A percentile compares a stretch with the other conserved stretches of the same genome.
phyloP scores from a whole-genome alignment of 2,329 filamentous ascomycete species.

The Septoria petroselini region DNA sequence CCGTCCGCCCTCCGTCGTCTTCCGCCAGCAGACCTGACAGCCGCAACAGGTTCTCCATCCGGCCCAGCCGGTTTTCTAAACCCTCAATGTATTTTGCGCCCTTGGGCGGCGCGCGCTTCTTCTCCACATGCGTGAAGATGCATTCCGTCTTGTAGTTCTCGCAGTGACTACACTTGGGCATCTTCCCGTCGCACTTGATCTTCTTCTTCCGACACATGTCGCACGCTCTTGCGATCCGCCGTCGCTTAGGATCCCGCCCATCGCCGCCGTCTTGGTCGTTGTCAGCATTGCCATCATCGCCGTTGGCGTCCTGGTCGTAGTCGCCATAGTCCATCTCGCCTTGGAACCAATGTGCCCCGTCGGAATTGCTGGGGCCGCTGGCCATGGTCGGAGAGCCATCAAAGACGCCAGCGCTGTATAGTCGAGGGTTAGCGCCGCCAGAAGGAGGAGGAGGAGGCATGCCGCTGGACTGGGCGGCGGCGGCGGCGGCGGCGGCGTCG shows the following conservation, averaged over 20 bases:
- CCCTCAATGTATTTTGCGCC: conserved; percentile 98
- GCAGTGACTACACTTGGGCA: conserved; percentile 92
- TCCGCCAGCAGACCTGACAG: conserved; percentile 83
- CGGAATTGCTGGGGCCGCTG: conserved; percentile 10
- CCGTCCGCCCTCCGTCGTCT: conserved; percentile 79
- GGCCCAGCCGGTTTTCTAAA: conserved; percentile 86
- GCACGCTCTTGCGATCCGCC: conserved; percentile 85
- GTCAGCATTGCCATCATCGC: conserved; percentile 30
- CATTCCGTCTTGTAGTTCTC: conserved; percentile 98
- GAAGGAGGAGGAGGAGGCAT: too few species aligned
- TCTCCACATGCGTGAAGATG: conserved; percentile 95
- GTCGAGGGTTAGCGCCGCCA: neutral
- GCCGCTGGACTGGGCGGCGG: neutral
- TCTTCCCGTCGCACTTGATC: conserved; percentile 96
- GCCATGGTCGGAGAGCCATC: conserved; percentile 16
- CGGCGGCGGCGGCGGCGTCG: neutral
- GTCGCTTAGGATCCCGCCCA: conserved; percentile 70
- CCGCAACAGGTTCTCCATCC: conserved; percentile 89
- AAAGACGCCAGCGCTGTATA: conserved; percentile 11
- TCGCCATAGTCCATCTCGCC: conserved; percentile 25
- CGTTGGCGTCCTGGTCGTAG: conserved; percentile 27
- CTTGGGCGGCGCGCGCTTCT: conserved; percentile 96
- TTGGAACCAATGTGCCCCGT: conserved; percentile 24
- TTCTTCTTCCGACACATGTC: conserved; percentile 96
- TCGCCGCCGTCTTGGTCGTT: conserved; percentile 31